phyloP scores from a whole-genome alignment of 1,284 basidiomycete genomes.

The Papiliotrema nemorosa region DNA sequence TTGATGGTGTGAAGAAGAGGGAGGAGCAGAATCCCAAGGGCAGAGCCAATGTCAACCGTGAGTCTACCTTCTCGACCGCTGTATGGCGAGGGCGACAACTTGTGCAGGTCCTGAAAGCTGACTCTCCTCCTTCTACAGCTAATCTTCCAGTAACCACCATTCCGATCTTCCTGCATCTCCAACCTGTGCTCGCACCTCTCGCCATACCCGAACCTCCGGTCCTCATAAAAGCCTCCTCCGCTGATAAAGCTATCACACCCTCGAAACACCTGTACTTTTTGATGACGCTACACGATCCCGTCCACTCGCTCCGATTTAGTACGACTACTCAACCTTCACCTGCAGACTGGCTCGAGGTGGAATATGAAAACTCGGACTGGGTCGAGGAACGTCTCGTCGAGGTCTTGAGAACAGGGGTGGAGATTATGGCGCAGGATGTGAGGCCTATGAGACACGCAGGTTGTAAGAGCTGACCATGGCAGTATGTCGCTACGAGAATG shows the following conservation, averaged over 20 bases:
- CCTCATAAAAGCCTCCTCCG: slow-evolving; percentile 13
- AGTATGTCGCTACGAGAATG: slow-evolving; percentile 49
- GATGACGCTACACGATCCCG: slow-evolving; percentile 74
- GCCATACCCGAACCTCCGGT: slow-evolving; percentile 48
- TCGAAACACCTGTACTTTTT: slow-evolving; percentile 75
- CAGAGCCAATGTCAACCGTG: slow-evolving; percentile 22
- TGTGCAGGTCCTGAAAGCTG: neutral
- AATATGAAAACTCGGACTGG: slow-evolving; percentile 86
- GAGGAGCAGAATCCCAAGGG: slow-evolving; percentile 37
- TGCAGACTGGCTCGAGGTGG: slow-evolving; percentile 73
- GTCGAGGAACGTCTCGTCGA: slow-evolving; percentile 90
- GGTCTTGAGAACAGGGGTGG: slow-evolving; percentile 70
- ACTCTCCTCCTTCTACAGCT: slow-evolving; percentile 14
- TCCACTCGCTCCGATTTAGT: slow-evolving; percentile 68
- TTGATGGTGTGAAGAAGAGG: slow-evolving; percentile 26
- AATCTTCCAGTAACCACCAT: slow-evolving; percentile 75
- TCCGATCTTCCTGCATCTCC: slow-evolving; percentile 88
- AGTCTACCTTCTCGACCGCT: slow-evolving; percentile 9
- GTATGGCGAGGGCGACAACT: too few species aligned
- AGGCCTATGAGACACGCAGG: slow-evolving; percentile 12
- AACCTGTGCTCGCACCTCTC: slow-evolving; percentile 71
- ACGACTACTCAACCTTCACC: slow-evolving; percentile 79
- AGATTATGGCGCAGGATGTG: slow-evolving; percentile 77
- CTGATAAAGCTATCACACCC: slow-evolving; percentile 16
- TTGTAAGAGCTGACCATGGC: neutral